phyloP scores from a whole-genome alignment of 371 early-diverging fungal species.

The Homolaphlyctis polyrhiza region DNA sequence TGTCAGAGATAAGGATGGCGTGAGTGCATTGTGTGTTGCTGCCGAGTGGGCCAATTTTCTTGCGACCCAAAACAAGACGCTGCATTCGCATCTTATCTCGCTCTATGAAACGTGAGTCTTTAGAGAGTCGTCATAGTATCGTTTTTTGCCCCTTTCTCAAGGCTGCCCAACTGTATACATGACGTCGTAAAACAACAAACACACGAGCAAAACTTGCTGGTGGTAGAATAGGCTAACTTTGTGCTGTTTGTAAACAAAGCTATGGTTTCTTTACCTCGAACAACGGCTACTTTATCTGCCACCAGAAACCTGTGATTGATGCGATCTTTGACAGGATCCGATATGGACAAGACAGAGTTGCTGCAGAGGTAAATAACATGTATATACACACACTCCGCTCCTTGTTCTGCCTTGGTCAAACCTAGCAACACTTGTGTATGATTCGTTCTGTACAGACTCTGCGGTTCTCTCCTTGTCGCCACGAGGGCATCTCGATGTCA shows the following conservation, averaged over 20 bases:
- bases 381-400: neutral
- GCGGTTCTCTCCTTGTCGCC: neutral
- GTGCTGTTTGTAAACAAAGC: conserved; percentile 6
- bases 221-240: neutral
- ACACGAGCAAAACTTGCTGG: too few relatives aligned
- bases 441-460: neutral
- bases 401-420: neutral
- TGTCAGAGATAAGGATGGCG: conserved; percentile 35
- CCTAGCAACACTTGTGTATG: neutral
- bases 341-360: conserved; percentile 45
- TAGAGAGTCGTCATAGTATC: neutral
- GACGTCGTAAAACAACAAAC: neutral
- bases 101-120: conserved; percentile 1
- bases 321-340: conserved; percentile 78
- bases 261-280: conserved; percentile 84
- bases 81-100: neutral
- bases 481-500: neutral
- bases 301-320: conserved; percentile 63
- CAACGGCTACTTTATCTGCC: conserved; percentile 86
- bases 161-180: too few relatives aligned
- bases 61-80: conserved; percentile 47
- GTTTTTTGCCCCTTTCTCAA: too few relatives aligned
- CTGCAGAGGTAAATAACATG: neutral
- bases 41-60: conserved; percentile 71
- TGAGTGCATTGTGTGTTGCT: conserved; percentile 69